These are phyloP conservation scores for Phialophora tarda DNA, from an alignment of 2,329 filamentous ascomycete species.

Conservation along the genomic window DNA sequence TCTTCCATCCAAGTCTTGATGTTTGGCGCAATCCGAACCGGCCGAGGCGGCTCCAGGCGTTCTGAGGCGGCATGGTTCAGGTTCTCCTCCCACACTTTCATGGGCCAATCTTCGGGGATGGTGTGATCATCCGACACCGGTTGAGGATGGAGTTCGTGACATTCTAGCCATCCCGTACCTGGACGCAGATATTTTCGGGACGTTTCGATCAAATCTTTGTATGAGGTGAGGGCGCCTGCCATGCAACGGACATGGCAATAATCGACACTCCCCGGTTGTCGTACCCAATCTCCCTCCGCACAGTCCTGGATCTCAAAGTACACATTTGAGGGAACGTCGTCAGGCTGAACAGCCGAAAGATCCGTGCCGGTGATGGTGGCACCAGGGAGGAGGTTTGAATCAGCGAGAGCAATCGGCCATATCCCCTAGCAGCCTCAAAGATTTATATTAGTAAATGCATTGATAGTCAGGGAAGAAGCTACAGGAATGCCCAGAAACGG, in stretches of 20 bases:
- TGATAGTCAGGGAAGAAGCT: neutral
- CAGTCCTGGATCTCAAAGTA: constrained; percentile 75
- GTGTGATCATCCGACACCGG: constrained; percentile 60
- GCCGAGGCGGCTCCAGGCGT: constrained; percentile 49
- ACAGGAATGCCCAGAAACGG: neutral
- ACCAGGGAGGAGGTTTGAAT: constrained; percentile 58
- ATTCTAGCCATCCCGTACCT: constrained; percentile 57
- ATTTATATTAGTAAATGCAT: neutral
- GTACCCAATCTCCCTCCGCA: constrained; percentile 65
- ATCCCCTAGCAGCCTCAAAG: neutral
- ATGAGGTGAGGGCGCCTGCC: constrained; percentile 63
- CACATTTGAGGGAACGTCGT: constrained; percentile 72
- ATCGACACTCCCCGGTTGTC: constrained; percentile 59
- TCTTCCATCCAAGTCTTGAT: constrained; percentile 61
- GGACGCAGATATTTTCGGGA: constrained; percentile 60
- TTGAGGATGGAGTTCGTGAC: constrained; percentile 53
- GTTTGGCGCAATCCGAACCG: constrained; percentile 60
- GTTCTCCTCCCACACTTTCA: constrained; percentile 57
- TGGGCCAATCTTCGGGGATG: constrained; percentile 55
- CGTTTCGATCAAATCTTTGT: constrained; percentile 60
- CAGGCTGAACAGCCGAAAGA: constrained; percentile 70
- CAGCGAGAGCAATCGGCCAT: constrained; percentile 66
- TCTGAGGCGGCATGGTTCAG: constrained; percentile 53
- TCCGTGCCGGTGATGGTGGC: constrained; percentile 68
- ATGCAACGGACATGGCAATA: constrained; percentile 66